Conservation (phyloP, 768 basidiomycete genomes). For the Boletus subparvulus region DNA sequence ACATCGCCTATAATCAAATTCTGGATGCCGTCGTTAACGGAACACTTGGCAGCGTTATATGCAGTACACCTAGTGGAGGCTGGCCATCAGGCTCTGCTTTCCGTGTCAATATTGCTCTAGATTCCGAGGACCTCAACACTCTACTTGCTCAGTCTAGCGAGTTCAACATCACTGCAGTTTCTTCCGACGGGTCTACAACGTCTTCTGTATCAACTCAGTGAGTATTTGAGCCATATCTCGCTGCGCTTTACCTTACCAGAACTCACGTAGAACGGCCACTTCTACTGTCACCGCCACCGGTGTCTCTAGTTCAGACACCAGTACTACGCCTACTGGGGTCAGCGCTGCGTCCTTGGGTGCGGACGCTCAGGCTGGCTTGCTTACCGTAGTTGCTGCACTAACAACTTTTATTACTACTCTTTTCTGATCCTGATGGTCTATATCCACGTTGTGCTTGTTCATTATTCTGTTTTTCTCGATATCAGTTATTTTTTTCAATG, state of each 20-base stretch:
- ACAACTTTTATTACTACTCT: slow-evolving; percentile 31
- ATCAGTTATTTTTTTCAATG: background rate
- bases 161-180: slow-evolving; percentile 48
- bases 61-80: slow-evolving; percentile 59
- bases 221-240: slow-evolving; percentile 1
- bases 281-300: background rate
- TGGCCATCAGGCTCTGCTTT: slow-evolving; percentile 64
- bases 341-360: slow-evolving; percentile 33
- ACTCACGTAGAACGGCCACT: slow-evolving; percentile 11
- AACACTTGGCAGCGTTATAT: slow-evolving; percentile 34
- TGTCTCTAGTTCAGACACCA: slow-evolving; percentile 27
- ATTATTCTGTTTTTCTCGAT: background rate
- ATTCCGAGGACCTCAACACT: slow-evolving; percentile 42
- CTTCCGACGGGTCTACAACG: slow-evolving; percentile 19
- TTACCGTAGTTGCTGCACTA: slow-evolving; percentile 37
- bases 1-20: slow-evolving; percentile 41
- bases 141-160: slow-evolving; percentile 71
- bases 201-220: slow-evolving; percentile 14
- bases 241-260: background rate
- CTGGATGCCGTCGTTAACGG: slow-evolving; percentile 59
- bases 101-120: slow-evolving; percentile 70
- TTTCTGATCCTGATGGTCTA: slow-evolving; percentile 15
- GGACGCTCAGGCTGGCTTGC: slow-evolving; percentile 31
- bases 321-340: slow-evolving; percentile 27
- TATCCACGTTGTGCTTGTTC: background rate